These are phyloP conservation scores for Aureobasidium sp. DNA, from an alignment of 2,329 filamentous ascomycete genomes.

Conservation along the genomic window DNA sequence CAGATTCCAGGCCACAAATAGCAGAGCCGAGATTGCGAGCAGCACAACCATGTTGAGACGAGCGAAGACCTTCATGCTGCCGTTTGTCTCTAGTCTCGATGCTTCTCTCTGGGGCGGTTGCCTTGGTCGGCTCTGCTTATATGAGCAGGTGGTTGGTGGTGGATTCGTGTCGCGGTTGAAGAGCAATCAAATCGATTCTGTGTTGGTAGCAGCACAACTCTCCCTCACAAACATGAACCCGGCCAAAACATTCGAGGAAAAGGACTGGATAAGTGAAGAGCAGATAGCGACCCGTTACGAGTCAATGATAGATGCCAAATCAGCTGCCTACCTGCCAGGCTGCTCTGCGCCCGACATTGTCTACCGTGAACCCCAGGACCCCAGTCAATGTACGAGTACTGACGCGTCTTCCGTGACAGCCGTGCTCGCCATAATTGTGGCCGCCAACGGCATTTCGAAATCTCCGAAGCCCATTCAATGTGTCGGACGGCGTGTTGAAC, in stretches of 20 bases:
- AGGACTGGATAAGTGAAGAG: neutral
- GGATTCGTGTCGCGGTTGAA: neutral
- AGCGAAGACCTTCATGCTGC: conserved; percentile 10
- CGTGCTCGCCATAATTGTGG: neutral
- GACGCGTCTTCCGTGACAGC: neutral
- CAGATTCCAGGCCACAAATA: neutral
- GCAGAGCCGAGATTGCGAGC: conserved; percentile 1
- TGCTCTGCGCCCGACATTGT: neutral
- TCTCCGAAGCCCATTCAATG: too few species aligned
- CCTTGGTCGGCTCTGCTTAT: neutral
- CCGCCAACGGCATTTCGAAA: neutral
- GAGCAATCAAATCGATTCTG: conserved; percentile 7
- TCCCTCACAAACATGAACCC: neutral
- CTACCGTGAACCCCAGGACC: neutral
- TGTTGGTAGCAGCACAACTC: neutral
- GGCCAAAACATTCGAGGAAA: neutral
- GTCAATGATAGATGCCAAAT: neutral
- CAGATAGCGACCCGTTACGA: neutral
- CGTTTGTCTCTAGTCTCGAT: neutral
- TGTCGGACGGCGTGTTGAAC: too few species aligned
- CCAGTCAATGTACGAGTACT: neutral
- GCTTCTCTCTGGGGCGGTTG: neutral
- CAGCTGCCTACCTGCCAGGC: neutral
- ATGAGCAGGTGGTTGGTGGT: neutral
- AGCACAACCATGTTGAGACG: conserved; percentile 9